These are phyloP conservation scores for Nadsonia fulvescens DNA, from an alignment of 805 yeast genomes.

Conservation along the genomic window DNA sequence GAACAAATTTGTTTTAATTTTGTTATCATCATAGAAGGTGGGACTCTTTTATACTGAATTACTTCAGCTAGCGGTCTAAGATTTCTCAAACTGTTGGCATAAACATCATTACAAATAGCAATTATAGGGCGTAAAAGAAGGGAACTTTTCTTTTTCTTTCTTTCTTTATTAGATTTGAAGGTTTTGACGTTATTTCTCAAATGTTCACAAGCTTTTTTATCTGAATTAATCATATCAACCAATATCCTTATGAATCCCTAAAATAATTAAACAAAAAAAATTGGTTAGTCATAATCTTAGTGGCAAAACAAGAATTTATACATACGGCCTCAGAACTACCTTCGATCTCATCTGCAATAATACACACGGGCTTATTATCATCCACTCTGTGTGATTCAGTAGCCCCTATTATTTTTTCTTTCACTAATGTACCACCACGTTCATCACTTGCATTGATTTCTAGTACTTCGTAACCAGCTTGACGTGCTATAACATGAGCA, in stretches of 20 bases:
- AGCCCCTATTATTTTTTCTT: slow-evolving; percentile 41
- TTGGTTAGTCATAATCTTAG: too few relatives aligned
- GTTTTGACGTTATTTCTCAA: slow-evolving; percentile 12
- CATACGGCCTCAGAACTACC: slow-evolving; percentile 55
- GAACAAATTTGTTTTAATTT: slow-evolving; percentile 35
- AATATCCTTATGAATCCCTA: slow-evolving; percentile 34
- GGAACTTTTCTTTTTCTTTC: slow-evolving; percentile 21
- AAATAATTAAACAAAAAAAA: too few relatives aligned
- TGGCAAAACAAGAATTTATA: too few relatives aligned
- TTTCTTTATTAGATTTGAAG: slow-evolving; percentile 14
- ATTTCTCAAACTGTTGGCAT: slow-evolving; percentile 55
- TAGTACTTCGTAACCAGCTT: slow-evolving; percentile 59
- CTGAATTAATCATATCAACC: slow-evolving; percentile 41
- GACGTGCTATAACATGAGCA: slow-evolving; percentile 68
- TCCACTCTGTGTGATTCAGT: slow-evolving; percentile 44
- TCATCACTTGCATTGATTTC: slow-evolving; percentile 83
- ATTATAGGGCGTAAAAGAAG: slow-evolving; percentile 68
- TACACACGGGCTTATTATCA: slow-evolving; percentile 56
- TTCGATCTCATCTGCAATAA: slow-evolving; percentile 82
- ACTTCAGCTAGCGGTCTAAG: slow-evolving; percentile 60
- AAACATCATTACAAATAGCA: slow-evolving; percentile 80
- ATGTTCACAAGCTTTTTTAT: slow-evolving; percentile 30
- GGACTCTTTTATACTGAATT: slow-evolving; percentile 44
- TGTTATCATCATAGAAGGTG: slow-evolving; percentile 26
- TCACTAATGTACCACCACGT: slow-evolving; percentile 39